Evolutionary conservation across 2,329 filamentous ascomycete genomes (phyloP).

Genomic region (Epichloe baconii): DNA sequence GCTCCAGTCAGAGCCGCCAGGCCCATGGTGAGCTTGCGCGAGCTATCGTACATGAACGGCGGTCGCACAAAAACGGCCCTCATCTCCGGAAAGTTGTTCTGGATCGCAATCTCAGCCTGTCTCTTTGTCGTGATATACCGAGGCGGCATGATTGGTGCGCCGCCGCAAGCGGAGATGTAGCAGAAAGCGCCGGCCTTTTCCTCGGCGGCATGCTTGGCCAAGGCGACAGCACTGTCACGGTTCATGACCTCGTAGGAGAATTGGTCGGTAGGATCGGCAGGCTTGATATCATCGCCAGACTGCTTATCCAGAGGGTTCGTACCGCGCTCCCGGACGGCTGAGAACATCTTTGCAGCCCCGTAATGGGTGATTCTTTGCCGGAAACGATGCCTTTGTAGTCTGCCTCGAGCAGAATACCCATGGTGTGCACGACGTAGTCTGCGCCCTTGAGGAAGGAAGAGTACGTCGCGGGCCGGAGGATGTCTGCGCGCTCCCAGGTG

Average conservation of each 20-base stretch:
- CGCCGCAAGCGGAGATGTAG: conserved; percentile 80
- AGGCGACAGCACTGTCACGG: conserved; percentile 69
- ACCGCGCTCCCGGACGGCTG: conserved; percentile 47
- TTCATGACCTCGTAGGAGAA: conserved; percentile 98
- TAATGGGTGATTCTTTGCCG: conserved; percentile 69
- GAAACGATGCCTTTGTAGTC: conserved; percentile 92
- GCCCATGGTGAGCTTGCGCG: conserved; percentile 68
- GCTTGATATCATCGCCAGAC: conserved; percentile 46
- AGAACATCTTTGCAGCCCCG: conserved; percentile 69
- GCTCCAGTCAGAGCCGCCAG: conserved; percentile 67
- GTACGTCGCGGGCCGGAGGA: conserved; percentile 74
- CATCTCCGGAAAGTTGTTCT: conserved; percentile 58
- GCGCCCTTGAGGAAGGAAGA: conserved; percentile 60
- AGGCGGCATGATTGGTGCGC: conserved; percentile 68
- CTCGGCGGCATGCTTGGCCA: conserved; percentile 62
- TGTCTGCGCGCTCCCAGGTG: conserved; percentile 77
- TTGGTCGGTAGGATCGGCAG: conserved; percentile 57
- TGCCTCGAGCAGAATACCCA: conserved; percentile 92
- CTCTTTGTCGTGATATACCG: conserved; percentile 88
- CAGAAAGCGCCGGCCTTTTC: conserved; percentile 59
- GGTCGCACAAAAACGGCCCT: conserved; percentile 72
- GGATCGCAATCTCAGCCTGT: conserved; percentile 70
- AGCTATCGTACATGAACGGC: conserved; percentile 80
- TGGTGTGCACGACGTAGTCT: conserved; percentile 80
- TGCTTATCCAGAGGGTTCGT: conserved; percentile 56